Percentiles rank a stretch among this genome's conserved stretches.
phyloP scores from a whole-genome alignment of 202 grass and related monocot genomes.

The Zoysia matrella region DNA sequence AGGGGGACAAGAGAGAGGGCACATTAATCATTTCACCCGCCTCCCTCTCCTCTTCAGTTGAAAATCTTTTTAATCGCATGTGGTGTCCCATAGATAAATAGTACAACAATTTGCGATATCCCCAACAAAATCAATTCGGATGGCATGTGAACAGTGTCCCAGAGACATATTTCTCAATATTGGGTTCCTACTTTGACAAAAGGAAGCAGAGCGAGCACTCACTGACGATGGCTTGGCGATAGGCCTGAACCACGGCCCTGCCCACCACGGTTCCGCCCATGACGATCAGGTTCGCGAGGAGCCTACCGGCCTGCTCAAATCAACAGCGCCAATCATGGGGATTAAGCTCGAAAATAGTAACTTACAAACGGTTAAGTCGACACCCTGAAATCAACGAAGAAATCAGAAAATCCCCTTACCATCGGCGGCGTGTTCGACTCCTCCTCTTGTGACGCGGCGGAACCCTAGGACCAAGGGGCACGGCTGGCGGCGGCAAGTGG shows the following conservation, averaged over 20 bases:
- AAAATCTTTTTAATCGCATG: no score
- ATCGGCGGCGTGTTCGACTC: conserved; percentile 9
- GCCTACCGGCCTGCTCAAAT: conserved; percentile 57
- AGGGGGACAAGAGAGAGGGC: no score
- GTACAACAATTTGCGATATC: no score
- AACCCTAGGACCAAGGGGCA: conserved; percentile 19
- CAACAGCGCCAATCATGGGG: background rate
- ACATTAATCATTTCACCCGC: no score
- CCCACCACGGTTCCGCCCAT: conserved; percentile 67
- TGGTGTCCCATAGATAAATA: no score
- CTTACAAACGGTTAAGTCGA: background rate
- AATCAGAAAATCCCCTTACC: conserved; percentile 3
- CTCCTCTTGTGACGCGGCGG: background rate
- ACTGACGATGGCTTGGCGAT: conserved; percentile 90
- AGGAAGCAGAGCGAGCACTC: conserved; percentile 22
- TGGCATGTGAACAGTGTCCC: no score
- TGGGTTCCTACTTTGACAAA: background rate
- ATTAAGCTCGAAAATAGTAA: no score
- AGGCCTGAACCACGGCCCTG: conserved; percentile 70
- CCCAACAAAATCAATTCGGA: no score
- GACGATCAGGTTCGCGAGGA: conserved; percentile 78
- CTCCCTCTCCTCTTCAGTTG: no score
- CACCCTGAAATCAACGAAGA: background rate
- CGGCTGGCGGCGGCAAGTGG: background rate
- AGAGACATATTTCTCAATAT: no score